These are phyloP conservation scores for Ceratobasidium sp. DNA, from an alignment of 1,284 basidiomycete genomes.

Conservation along the genomic window DNA sequence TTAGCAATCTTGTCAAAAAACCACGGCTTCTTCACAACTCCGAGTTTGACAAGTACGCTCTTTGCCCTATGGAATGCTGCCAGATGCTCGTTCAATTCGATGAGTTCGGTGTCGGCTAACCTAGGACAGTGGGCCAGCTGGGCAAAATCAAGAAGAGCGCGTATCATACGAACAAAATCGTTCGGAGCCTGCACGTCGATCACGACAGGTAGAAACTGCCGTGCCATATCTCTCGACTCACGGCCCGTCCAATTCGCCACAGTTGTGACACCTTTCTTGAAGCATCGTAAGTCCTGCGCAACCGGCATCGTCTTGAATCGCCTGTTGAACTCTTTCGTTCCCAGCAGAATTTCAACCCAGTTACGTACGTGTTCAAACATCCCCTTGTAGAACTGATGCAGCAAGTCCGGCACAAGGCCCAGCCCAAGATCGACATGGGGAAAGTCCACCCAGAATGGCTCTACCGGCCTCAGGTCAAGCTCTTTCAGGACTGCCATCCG, in stretches of 20 bases:
- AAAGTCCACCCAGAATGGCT: slow-evolving; percentile 3
- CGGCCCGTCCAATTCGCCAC: background rate
- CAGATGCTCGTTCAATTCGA: background rate
- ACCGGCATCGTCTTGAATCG: slow-evolving; percentile 19
- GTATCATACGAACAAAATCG: background rate
- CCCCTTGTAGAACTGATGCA: background rate
- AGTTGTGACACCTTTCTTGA: background rate
- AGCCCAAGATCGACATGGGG: slow-evolving; percentile 8
- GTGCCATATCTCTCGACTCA: slow-evolving; percentile 4
- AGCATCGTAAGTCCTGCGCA: slow-evolving; percentile 13
- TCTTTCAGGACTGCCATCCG: background rate
- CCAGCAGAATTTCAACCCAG: background rate
- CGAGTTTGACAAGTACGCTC: background rate
- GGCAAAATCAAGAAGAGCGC: background rate
- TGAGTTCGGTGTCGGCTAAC: slow-evolving; percentile 4
- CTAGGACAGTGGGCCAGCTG: background rate
- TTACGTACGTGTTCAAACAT: slow-evolving; percentile 44
- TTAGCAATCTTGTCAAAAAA: background rate
- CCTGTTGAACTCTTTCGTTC: background rate
- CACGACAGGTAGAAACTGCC: background rate
- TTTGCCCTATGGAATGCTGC: background rate
- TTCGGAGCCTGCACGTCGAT: background rate
- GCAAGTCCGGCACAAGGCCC: background rate
- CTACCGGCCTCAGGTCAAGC: background rate
- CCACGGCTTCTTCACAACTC: background rate